A percentile compares a stretch with the other conserved stretches of the same genome.
Conservation (phyloP, 2,329 filamentous ascomycete genomes). For the Trichoderma polysporum region DNA sequence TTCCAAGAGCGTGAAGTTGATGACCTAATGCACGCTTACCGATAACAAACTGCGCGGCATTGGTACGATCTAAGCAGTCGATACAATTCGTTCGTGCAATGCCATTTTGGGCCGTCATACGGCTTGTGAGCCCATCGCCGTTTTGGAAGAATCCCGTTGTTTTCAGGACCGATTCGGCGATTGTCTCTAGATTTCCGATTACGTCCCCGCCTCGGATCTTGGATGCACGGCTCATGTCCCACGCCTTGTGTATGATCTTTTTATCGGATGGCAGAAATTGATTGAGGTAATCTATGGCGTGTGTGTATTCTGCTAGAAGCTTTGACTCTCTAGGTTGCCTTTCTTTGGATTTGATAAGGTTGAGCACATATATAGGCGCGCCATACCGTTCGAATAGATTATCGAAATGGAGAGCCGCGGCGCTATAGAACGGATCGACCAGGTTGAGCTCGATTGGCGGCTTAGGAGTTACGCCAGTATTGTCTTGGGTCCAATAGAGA, state of each 20-base stretch:
- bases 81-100: slow-evolving; percentile 96
- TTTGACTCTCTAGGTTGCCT: slow-evolving; percentile 89
- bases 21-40: slow-evolving; percentile 90
- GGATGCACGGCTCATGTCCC: slow-evolving; percentile 96
- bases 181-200: slow-evolving; percentile 84
- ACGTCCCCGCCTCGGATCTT: slow-evolving; percentile 93
- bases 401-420: slow-evolving; percentile 91
- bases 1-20: slow-evolving; percentile 86
- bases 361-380: slow-evolving; percentile 85
- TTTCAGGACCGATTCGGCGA: slow-evolving; percentile 81
- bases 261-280: slow-evolving; percentile 83
- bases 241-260: slow-evolving; percentile 90
- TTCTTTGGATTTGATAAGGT: slow-evolving; percentile 87
- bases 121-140: slow-evolving; percentile 67
- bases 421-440: slow-evolving; percentile 93
- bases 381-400: slow-evolving; percentile 93
- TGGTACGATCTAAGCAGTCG: slow-evolving; percentile 94
- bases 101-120: slow-evolving; percentile 76
- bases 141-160: slow-evolving; percentile 95
- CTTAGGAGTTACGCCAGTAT: slow-evolving; percentile 90
- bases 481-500: slow-evolving; percentile 96
- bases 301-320: slow-evolving; percentile 80
- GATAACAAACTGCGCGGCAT: slow-evolving; percentile 96
- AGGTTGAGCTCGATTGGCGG: slow-evolving; percentile 94
- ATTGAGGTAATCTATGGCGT: slow-evolving; percentile 87